Evolutionary conservation across 2,329 filamentous ascomycete genomes (phyloP), one percentile per base, ranked within the genome.

Genomic region (Epichloe uncinata): DNA sequence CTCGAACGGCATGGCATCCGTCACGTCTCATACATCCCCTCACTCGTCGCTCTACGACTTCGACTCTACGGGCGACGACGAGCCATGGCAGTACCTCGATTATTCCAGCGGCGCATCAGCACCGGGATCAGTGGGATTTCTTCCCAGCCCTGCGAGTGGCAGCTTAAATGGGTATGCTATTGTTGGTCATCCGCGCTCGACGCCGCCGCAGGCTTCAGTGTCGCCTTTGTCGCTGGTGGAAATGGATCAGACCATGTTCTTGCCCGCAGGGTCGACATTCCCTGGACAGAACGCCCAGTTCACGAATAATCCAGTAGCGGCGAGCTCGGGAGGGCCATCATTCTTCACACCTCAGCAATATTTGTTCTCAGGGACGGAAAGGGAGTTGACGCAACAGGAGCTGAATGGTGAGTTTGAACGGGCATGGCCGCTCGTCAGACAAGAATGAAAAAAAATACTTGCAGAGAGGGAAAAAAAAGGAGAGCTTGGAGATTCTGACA

Each of bases 141-240:
- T 73, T 16, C 68, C 71, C 26, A 77, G 75, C 53, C 75, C 76
- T 5, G 69, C 69, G 11, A 74, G 69, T 55, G 68, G 70, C 15
- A 78, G 75, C 52, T 60, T 78, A 55, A 69, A 68, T 37, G 74
- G 75, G 20, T 79, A 71, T 61, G 68, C 66, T 12, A 61, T 78
- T 42, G 61, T 78, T 44, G 66, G 69, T 33, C 67, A 47, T 35
- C 22, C 48, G 45, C 45, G 42, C 15, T 61, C 59, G 26, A 59
- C 56, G 35, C 56, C 56, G 34, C 65, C 62, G 15, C 61, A 61
- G 41, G 57, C 58, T 30, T 62, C 58, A 40, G 56, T 70, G 38
- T 75, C 73, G 20, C 73, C 72, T 3, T 56, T 73, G 20, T 63
- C 68, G 42, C 55, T 69, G 36, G 57, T 57, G 7, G 67, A 73